Conservation (phyloP, 164 flowering plant genomes). For the Houttuynia cordata region DNA sequence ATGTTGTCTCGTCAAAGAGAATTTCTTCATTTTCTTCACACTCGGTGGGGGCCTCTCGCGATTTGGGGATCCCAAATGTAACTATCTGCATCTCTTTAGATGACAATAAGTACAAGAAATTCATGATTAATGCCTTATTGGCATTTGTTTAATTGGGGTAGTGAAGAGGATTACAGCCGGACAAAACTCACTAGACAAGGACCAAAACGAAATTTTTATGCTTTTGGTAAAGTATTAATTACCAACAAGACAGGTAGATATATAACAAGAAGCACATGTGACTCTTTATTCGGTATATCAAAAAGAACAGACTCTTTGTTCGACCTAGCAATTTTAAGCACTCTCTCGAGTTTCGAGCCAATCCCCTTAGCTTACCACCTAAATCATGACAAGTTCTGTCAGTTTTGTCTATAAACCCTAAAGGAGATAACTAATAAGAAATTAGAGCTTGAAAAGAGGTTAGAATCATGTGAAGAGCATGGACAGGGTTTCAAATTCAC, state of each 20-base stretch:
- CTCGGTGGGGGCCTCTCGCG: conserved; percentile 48
- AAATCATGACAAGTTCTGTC: no score
- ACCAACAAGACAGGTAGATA: neutral
- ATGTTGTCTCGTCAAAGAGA: conserved; percentile 8
- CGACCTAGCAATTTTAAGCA: neutral
- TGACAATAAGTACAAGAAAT: conserved; percentile 16
- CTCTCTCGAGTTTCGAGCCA: neutral
- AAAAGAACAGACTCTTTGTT: no score
- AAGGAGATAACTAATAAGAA: neutral
- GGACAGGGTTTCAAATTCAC: neutral
- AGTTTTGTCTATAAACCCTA: no score
- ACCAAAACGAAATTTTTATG: neutral
- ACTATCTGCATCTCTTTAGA: conserved; percentile 50
- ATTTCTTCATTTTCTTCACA: conserved; percentile 23
- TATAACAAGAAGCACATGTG: neutral
- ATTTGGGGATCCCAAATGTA: conserved; percentile 59
- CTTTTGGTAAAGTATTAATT: neutral
- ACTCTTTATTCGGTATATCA: no score
- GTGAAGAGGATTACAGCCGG: neutral
- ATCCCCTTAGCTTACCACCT: neutral
- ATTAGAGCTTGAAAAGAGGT: no score
- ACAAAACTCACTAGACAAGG: neutral
- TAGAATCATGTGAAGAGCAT: neutral
- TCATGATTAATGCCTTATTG: neutral
- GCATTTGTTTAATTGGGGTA: neutral